phyloP scores from a whole-genome alignment of 441 rosid genomes.

The Populus hybrid region DNA sequence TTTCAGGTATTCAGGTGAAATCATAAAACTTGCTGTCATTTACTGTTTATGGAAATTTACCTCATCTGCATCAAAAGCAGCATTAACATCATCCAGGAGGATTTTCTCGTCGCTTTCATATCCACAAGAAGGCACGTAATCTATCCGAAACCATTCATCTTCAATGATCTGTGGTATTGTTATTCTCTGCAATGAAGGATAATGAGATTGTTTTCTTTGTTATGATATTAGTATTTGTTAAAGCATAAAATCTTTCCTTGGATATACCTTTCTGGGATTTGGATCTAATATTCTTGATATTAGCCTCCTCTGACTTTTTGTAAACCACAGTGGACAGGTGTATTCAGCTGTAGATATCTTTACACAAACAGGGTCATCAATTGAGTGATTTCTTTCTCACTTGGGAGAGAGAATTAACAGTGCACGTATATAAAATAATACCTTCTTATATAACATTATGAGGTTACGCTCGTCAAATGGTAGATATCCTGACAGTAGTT shows the following conservation, averaged over 20 bases:
- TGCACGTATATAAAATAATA: slow-evolving; percentile 18
- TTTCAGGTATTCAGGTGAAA: slow-evolving; percentile 11
- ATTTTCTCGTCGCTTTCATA: slow-evolving; percentile 34
- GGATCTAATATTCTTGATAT: slow-evolving; percentile 80
- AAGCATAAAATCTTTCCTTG: neutral
- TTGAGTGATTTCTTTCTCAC: neutral
- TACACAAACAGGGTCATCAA: slow-evolving; percentile 12
- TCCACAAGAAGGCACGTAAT: slow-evolving; percentile 54
- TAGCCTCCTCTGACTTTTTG: slow-evolving; percentile 54
- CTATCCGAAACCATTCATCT: slow-evolving; percentile 69
- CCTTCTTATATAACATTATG: slow-evolving; percentile 61
- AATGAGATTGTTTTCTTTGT: slow-evolving; percentile 9
- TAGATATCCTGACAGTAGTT: slow-evolving; percentile 66
- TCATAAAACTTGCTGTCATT: neutral
- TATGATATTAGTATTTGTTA: neutral
- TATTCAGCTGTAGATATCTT: slow-evolving; percentile 74
- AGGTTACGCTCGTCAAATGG: slow-evolving; percentile 79
- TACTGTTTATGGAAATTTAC: slow-evolving; percentile 27
- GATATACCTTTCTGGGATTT: slow-evolving; percentile 54
- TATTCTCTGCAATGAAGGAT: slow-evolving; percentile 50
- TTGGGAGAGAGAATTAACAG: neutral
- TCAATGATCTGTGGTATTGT: slow-evolving; percentile 61
- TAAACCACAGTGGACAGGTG: slow-evolving; percentile 60
- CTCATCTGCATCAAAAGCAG: slow-evolving; percentile 61
- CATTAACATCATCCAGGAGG: slow-evolving; percentile 48